Conservation (phyloP, 768 basidiomycete genomes). For the Omphalotus guepiniiformis region DNA sequence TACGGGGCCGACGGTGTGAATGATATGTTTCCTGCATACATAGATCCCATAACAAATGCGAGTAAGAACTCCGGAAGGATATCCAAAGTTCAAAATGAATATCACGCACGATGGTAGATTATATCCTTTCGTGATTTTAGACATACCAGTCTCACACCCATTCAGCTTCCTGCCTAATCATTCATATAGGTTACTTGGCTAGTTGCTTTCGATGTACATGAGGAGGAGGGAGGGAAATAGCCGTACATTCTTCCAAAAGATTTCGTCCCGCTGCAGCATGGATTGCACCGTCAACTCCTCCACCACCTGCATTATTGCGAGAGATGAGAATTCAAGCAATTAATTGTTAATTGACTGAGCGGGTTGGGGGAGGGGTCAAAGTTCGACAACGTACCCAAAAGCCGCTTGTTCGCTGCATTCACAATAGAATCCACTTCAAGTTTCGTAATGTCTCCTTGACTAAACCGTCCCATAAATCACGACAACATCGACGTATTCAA, state of each 20-base stretch:
- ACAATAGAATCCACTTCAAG: slow-evolving; percentile 72
- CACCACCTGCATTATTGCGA: slow-evolving; percentile 56
- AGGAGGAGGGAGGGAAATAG: not conserved
- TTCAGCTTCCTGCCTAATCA: slow-evolving; percentile 53
- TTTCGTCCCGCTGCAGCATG: slow-evolving; percentile 68
- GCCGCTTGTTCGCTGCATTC: slow-evolving; percentile 73
- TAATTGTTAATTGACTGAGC: too few relatives aligned
- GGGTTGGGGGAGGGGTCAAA: too few relatives aligned
- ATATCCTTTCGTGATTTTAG: slow-evolving; percentile 79
- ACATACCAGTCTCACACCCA: slow-evolving; percentile 67
- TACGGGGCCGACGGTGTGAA: slow-evolving; percentile 80
- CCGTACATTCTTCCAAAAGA: slow-evolving; percentile 66
- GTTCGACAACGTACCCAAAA: slow-evolving; percentile 47
- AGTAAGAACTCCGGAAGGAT: not conserved
- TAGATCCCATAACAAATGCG: not conserved
- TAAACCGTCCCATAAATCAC: slow-evolving; percentile 21
- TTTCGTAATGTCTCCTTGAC: slow-evolving; percentile 77
- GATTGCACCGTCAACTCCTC: slow-evolving; percentile 87
- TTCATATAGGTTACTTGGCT: not conserved
- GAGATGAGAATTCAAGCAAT: too few relatives aligned
- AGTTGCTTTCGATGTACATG: not conserved
- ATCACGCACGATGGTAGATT: slow-evolving; percentile 66
- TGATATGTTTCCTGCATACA: slow-evolving; percentile 54
- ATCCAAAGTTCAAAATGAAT: slow-evolving; percentile 1
- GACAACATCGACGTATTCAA: slow-evolving; percentile 3